These are phyloP conservation scores for Penstemon barbatus DNA, from an alignment of 257 asterid genomes.

Conservation along the genomic window DNA sequence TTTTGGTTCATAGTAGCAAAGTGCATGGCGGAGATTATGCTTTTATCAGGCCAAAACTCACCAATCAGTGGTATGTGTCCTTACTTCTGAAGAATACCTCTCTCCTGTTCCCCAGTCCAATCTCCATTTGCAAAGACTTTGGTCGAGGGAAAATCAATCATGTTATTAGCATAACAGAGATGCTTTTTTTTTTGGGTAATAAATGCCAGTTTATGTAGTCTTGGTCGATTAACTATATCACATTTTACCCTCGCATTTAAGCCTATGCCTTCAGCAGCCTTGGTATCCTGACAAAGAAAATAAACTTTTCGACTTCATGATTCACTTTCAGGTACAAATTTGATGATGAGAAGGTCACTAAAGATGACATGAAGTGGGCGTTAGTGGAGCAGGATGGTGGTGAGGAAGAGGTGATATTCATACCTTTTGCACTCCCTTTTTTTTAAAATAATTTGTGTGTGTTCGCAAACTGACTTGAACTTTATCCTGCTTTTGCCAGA, in stretches of 20 bases:
- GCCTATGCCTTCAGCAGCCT: too few relatives aligned
- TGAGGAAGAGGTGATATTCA: constrained; percentile 81
- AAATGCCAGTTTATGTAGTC: background rate
- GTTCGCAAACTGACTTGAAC: constrained; percentile 23
- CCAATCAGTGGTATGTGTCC: constrained; percentile 78
- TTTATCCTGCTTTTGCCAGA: constrained; percentile 64
- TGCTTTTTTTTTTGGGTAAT: background rate
- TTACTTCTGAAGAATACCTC: constrained; percentile 16
- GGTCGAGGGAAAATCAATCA: too few relatives aligned
- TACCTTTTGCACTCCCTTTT: constrained; percentile 12
- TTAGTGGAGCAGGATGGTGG: constrained; percentile 98
- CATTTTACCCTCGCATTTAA: constrained; percentile 4
- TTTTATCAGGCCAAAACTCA: constrained; percentile 90
- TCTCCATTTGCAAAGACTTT: too few relatives aligned
- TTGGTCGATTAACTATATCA: background rate
- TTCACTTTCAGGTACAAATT: constrained; percentile 74
- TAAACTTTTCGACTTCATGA: constrained; percentile 25
- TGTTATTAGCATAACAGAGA: too few relatives aligned
- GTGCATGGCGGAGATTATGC: constrained; percentile 99
- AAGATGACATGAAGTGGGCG: constrained; percentile 92
- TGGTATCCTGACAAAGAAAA: background rate
- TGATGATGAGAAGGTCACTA: constrained; percentile 98
- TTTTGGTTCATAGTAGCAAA: constrained; percentile 95
- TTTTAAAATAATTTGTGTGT: background rate
- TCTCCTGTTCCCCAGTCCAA: background rate